These are phyloP conservation scores for Drechmeria coniospora DNA, from an alignment of 2,329 filamentous ascomycete genomes.

Conservation along the genomic window DNA sequence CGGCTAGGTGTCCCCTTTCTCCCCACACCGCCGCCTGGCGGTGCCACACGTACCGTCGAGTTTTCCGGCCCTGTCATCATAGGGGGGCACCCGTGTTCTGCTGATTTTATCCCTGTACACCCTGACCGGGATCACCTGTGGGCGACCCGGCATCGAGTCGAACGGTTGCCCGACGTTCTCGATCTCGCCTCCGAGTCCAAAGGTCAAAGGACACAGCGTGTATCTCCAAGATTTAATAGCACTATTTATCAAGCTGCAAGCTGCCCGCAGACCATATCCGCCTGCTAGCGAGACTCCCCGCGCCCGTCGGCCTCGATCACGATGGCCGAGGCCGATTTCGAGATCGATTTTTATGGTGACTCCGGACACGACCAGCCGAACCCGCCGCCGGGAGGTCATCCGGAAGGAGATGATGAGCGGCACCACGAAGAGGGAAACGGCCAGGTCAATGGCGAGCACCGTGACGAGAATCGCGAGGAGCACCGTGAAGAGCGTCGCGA, in stretches of 20 bases:
- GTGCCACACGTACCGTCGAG: slow-evolving; percentile 43
- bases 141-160: slow-evolving; percentile 7
- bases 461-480: slow-evolving; percentile 10
- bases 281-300: too few relatives aligned
- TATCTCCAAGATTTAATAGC: slow-evolving; percentile 6
- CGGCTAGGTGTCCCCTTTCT: slow-evolving; percentile 8
- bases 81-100: background rate
- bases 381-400: slow-evolving; percentile 14
- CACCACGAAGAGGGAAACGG: too few relatives aligned
- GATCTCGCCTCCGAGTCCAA: too few relatives aligned
- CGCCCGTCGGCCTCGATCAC: too few relatives aligned
- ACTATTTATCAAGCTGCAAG: slow-evolving; percentile 3
- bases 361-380: slow-evolving; percentile 29
- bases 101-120: slow-evolving; percentile 11
- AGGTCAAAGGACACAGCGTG: slow-evolving; percentile 3
- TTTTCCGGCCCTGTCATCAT: slow-evolving; percentile 1
- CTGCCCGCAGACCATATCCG: too few relatives aligned
- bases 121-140: slow-evolving; percentile 7
- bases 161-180: too few relatives aligned
- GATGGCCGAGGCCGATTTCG: slow-evolving; percentile 58
- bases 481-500: slow-evolving; percentile 17
- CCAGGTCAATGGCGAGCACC: slow-evolving; percentile 16
- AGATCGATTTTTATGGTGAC: slow-evolving; percentile 59
- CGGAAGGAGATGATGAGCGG: slow-evolving; percentile 23
- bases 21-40: slow-evolving; percentile 1